Evolutionary conservation across 2,329 filamentous ascomycete genomes (phyloP).

Genomic region (Dothideomycetes sp.): DNA sequence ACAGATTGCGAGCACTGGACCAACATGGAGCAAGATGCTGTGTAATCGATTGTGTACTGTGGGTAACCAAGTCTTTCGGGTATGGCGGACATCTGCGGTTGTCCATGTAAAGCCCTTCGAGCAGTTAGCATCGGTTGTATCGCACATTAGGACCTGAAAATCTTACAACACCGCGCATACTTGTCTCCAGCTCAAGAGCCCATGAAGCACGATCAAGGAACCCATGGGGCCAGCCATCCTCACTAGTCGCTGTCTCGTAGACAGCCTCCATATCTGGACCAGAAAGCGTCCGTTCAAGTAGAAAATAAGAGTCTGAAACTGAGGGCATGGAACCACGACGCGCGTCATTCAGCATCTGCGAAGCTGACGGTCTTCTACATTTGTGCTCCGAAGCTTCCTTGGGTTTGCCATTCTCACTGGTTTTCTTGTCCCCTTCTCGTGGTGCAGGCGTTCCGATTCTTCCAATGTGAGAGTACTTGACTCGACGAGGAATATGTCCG

Average conservation of each 20-base stretch:
- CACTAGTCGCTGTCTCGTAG: slow-evolving; percentile 31
- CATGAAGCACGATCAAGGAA: slow-evolving; percentile 34
- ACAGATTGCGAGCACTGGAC: slow-evolving; percentile 29
- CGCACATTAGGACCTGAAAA: too few relatives aligned
- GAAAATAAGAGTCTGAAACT: slow-evolving; percentile 10
- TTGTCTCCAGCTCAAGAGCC: slow-evolving; percentile 36
- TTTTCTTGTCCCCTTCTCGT: background rate
- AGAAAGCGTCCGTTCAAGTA: slow-evolving; percentile 13
- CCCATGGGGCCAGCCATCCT: slow-evolving; percentile 32
- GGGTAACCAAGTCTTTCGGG: slow-evolving; percentile 35
- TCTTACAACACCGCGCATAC: slow-evolving; percentile 37
- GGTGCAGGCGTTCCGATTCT: slow-evolving; percentile 23
- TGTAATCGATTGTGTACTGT: slow-evolving; percentile 32
- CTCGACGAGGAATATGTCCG: slow-evolving; percentile 33
- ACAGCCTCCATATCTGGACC: slow-evolving; percentile 21
- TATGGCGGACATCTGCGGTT: slow-evolving; percentile 37
- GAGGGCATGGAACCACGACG: slow-evolving; percentile 12
- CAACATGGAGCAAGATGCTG: slow-evolving; percentile 31
- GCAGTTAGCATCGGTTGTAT: too few relatives aligned
- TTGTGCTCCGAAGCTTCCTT: background rate
- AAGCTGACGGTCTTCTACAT: background rate
- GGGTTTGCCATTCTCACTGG: background rate
- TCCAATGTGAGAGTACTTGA: slow-evolving; percentile 31
- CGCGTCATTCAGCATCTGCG: slow-evolving; percentile 4
- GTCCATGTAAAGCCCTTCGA: slow-evolving; percentile 40